These are phyloP conservation scores for Lagerstroemia speciosa DNA, from an alignment of 345 rosid genomes.

Conservation along the genomic window DNA sequence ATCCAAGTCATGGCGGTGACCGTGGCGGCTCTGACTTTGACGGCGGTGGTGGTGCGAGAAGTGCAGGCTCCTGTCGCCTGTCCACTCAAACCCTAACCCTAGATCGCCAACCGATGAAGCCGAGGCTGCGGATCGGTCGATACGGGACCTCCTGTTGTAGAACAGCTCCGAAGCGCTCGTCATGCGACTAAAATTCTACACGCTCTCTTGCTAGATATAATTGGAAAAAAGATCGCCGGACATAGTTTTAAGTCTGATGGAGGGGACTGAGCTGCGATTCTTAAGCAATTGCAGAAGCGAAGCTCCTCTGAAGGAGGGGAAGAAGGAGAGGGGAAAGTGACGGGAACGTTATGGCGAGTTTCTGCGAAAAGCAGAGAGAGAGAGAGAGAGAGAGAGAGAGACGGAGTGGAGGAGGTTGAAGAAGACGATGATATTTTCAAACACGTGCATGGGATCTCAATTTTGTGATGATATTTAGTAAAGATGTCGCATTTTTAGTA, in stretches of 20 bases:
- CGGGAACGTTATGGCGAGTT: neutral
- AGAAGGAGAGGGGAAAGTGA: neutral
- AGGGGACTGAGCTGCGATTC: neutral
- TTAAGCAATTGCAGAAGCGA: neutral
- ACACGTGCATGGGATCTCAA: too few species aligned
- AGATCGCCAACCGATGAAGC: conserved; percentile 14
- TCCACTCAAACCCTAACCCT: conserved; percentile 30
- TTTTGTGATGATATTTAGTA: too few species aligned
- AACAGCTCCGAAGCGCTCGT: conserved; percentile 91
- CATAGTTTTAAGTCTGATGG: neutral
- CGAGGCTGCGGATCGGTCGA: conserved; percentile 30
- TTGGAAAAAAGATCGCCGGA: neutral
- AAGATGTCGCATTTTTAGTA: too few species aligned
- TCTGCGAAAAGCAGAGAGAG: neutral
- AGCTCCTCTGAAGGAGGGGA: neutral
- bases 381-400: too few species aligned
- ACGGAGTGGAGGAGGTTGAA: too few species aligned
- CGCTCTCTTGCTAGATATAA: neutral
- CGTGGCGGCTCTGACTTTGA: conserved; percentile 12
- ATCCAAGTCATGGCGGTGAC: conserved; percentile 48
- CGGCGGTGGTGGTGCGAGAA: conserved; percentile 36
- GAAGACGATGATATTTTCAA: too few species aligned
- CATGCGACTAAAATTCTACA: conserved; percentile 28
- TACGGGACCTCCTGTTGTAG: conserved; percentile 71
- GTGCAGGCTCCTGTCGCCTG: conserved; percentile 32